A percentile compares a stretch with the other conserved stretches of the same genome.
Conservation (phyloP, 2,329 filamentous ascomycete species). For the Blumeria hordei region DNA sequence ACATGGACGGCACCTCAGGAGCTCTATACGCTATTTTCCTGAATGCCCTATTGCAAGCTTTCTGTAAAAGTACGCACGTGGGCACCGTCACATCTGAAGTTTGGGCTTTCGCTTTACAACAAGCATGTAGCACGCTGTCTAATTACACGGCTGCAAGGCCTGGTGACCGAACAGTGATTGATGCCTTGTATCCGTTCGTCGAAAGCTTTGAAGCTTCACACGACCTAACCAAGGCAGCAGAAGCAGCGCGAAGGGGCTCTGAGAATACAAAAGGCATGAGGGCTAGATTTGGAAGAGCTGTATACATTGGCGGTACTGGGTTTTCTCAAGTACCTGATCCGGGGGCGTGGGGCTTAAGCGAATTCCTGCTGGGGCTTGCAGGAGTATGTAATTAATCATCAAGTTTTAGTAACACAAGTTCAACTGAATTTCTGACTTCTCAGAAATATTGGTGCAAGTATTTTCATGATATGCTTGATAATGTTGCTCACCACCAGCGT, state of each 20-base stretch:
- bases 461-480: no score
- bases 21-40: constrained; percentile 56
- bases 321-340: constrained; percentile 53
- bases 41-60: constrained; percentile 36
- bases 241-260: constrained; percentile 50
- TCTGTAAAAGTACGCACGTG: constrained; percentile 7
- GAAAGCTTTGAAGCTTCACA: constrained; percentile 39
- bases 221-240: constrained; percentile 46
- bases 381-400: constrained; percentile 15
- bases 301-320: constrained; percentile 57
- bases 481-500: no score
- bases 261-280: constrained; percentile 80
- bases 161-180: constrained; percentile 75
- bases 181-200: constrained; percentile 75
- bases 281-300: constrained; percentile 60
- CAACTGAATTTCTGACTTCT: no score
- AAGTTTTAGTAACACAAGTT: no score
- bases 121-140: constrained; percentile 44
- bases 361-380: constrained; percentile 61
- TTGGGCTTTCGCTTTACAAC: constrained; percentile 40
- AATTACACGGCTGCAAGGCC: constrained; percentile 76
- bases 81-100: constrained; percentile 20
- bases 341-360: constrained; percentile 51
- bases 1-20: constrained; percentile 55
- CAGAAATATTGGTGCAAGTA: no score